Evolutionary conservation across 78 protist species (phyloP).

Genomic region (Protostelium mycophagum): DNA sequence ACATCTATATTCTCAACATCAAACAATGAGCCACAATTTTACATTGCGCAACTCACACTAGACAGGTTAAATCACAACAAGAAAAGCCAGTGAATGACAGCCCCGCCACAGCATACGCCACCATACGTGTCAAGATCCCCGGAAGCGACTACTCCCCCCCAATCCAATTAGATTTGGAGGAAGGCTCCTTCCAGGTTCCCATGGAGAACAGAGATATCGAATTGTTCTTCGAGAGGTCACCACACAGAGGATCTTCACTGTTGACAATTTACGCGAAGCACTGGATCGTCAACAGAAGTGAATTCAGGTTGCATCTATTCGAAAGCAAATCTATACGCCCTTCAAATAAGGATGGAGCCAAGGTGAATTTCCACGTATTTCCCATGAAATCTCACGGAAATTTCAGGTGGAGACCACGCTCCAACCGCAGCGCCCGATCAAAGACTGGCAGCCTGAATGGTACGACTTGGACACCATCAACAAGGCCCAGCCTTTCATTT

Average conservation of each 20-base stretch:
- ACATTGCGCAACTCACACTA: no score
- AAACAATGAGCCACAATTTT: no score
- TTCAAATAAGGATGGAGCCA: no score
- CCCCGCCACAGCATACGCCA: not conserved
- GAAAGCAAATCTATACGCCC: not conserved
- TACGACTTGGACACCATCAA: not conserved
- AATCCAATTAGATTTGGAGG: not conserved
- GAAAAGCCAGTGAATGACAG: not conserved
- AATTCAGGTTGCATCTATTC: not conserved
- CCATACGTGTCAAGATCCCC: not conserved
- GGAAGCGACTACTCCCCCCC: not conserved
- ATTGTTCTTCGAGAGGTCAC: not conserved
- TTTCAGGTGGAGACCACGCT: not conserved
- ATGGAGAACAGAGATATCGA: not conserved
- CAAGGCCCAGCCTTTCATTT: not conserved
- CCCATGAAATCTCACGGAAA: not conserved
- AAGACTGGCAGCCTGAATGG: not conserved
- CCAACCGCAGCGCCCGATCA: not conserved
- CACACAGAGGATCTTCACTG: not conserved
- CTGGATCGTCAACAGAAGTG: not conserved
- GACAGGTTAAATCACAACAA: not conserved
- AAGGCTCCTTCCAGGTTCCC: not conserved
- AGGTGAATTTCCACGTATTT: no score
- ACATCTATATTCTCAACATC: no score
- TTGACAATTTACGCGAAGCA: not conserved